Conservation (phyloP, 2,329 filamentous ascomycete genomes). For the Saccharata proteae region DNA sequence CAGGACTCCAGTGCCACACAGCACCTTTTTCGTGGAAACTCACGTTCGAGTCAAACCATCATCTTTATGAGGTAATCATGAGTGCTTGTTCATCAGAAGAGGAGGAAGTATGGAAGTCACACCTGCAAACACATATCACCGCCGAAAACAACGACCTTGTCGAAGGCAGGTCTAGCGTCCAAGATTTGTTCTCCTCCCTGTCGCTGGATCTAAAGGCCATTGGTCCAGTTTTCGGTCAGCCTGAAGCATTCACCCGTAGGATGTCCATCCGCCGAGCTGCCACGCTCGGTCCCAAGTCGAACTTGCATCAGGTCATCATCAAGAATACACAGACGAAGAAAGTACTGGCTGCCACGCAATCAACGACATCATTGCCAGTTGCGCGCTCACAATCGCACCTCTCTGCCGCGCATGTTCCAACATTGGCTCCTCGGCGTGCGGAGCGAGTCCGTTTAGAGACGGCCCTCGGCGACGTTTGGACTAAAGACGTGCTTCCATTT, state of each 20-base stretch:
- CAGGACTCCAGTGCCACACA: conserved; percentile 71
- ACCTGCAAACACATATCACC: conserved; percentile 44
- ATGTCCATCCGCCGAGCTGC: conserved; percentile 71
- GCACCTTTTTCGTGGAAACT: conserved; percentile 88
- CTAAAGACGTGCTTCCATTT: conserved; percentile 64
- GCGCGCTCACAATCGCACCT: conserved; percentile 69
- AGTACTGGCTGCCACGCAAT: conserved; percentile 36
- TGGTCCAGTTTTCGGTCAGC: conserved; percentile 62
- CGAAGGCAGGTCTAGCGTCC: conserved; percentile 34
- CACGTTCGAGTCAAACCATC: conserved; percentile 64
- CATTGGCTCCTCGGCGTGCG: conserved; percentile 60
- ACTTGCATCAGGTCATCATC: conserved; percentile 66
- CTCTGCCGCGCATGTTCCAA: conserved; percentile 52
- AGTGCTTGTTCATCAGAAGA: conserved; percentile 76
- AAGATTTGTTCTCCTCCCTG: conserved; percentile 49
- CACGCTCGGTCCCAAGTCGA: conserved; percentile 56
- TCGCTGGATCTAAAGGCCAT: conserved; percentile 60
- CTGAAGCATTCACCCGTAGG: conserved; percentile 50
- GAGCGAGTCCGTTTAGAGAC: conserved; percentile 69
- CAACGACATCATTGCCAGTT: conserved; percentile 41
- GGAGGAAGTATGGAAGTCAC: conserved; percentile 64
- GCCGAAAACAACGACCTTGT: conserved; percentile 39
- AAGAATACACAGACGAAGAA: conserved; percentile 68
- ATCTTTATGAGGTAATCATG: conserved; percentile 73
- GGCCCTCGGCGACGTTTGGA: conserved; percentile 70